A percentile compares a stretch with the other conserved stretches of the same genome.
Conservation (phyloP, 768 basidiomycete genomes). For the Kwoniella bestiolae region DNA sequence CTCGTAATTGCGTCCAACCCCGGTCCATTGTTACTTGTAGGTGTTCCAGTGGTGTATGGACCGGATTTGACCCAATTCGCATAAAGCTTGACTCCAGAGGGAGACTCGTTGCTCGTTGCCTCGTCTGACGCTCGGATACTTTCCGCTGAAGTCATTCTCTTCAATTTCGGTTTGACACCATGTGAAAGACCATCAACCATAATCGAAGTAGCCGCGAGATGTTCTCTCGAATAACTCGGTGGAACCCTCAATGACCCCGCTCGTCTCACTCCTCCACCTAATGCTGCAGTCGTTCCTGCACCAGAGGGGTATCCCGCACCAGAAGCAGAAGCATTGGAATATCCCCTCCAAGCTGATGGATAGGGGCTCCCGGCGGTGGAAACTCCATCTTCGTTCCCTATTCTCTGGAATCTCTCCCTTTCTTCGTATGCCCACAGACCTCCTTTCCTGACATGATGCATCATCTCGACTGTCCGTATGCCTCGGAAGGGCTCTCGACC, state of each 20-base stretch:
- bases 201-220: background rate
- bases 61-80: constrained; percentile 32
- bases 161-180: constrained; percentile 26
- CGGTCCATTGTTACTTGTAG: background rate
- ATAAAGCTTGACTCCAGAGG: constrained; percentile 37
- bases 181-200: constrained; percentile 4
- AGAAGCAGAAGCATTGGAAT: constrained; percentile 1
- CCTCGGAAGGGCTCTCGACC: constrained; percentile 59
- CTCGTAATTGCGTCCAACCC: constrained; percentile 20
- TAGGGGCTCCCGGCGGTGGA: constrained; percentile 31
- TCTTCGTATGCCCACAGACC: constrained; percentile 59
- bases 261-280: constrained; percentile 32
- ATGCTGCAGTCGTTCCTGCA: background rate
- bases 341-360: constrained; percentile 38
- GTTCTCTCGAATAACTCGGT: constrained; percentile 10
- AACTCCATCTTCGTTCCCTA: constrained; percentile 33
- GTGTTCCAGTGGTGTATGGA: background rate
- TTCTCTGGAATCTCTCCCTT: constrained; percentile 40
- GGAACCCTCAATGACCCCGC: constrained; percentile 43
- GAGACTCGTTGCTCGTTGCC: constrained; percentile 22
- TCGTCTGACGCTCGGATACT: constrained; percentile 40
- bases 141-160: constrained; percentile 43
- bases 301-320: constrained; percentile 22
- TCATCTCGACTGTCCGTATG: constrained; percentile 55
- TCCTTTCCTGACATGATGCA: constrained; percentile 57